phyloP scores from a whole-genome alignment of 1,284 basidiomycete species.

The Tilletia caries region DNA sequence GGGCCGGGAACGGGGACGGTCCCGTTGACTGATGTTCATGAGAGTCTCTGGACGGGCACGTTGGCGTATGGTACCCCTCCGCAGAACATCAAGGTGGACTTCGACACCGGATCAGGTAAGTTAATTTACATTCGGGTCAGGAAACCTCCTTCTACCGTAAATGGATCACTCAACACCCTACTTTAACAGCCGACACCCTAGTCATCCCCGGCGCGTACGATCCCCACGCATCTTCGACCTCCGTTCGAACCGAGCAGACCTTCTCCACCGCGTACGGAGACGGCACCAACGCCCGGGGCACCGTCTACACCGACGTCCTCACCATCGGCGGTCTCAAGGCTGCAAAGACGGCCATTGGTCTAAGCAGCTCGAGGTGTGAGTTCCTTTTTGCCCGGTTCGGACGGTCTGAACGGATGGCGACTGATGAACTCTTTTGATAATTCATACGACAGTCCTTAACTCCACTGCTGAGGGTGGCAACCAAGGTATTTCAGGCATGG shows the following conservation, averaged over 20 bases:
- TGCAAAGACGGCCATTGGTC: slow-evolving; percentile 52
- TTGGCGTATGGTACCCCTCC: slow-evolving; percentile 41
- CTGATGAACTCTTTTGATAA: too few relatives aligned
- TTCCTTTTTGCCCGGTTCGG: too few relatives aligned
- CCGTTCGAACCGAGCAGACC: slow-evolving; percentile 32
- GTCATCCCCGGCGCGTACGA: slow-evolving; percentile 42
- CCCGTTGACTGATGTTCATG: slow-evolving; percentile 32
- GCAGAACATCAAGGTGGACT: slow-evolving; percentile 41
- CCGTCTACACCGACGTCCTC: slow-evolving; percentile 61
- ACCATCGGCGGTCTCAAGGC: slow-evolving; percentile 53
- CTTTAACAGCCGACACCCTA: slow-evolving; percentile 33
- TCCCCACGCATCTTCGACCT: slow-evolving; percentile 33
- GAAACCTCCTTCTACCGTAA: not conserved
- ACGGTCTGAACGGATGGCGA: too few relatives aligned
- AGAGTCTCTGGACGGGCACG: slow-evolving; percentile 45
- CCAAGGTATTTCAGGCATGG: slow-evolving; percentile 54
- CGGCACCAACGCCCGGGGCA: slow-evolving; percentile 60
- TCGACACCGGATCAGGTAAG: slow-evolving; percentile 48
- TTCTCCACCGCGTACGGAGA: slow-evolving; percentile 63
- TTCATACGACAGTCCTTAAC: slow-evolving; percentile 47
- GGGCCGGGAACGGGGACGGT: slow-evolving; percentile 37
- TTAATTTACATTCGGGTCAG: not conserved
- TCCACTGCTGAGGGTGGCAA: slow-evolving; percentile 25
- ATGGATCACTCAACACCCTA: not conserved
- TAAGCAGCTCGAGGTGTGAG: slow-evolving; percentile 43